These are phyloP conservation scores for Acanthamoeba castellanii DNA, from an alignment of 208 protist species.

Conservation along the genomic window DNA sequence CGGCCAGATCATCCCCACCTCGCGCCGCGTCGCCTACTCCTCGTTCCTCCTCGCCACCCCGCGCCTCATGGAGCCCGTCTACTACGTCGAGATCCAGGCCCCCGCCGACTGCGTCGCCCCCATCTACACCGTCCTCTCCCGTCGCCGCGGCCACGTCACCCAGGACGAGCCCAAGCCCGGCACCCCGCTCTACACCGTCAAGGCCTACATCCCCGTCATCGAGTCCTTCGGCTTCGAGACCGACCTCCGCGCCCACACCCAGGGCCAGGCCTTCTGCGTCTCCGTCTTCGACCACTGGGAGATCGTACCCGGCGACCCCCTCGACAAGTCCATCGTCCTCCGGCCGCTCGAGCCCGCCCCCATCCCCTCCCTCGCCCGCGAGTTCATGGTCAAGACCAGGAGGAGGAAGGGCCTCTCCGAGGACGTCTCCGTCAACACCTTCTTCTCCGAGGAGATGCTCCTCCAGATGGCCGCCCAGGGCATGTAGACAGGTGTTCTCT, in stretches of 20 bases:
- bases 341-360: constrained; percentile 96
- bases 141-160: constrained; percentile 93
- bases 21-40: constrained; percentile 95
- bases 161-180: constrained; percentile 95
- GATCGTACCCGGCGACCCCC: constrained; percentile 98
- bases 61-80: constrained; percentile 98
- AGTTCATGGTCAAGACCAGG: constrained; percentile 99
- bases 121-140: constrained; percentile 89
- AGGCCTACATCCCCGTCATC: constrained; percentile 96
- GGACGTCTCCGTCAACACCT: constrained; percentile 63
- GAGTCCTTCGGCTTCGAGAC: constrained; percentile 99
- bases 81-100: constrained; percentile 95
- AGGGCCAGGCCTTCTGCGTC: constrained; percentile 96
- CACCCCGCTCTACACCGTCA: constrained; percentile 96
- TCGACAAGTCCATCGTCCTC: constrained; percentile 97
- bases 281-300: constrained; percentile 98
- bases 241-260: constrained; percentile 97
- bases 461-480: constrained; percentile 7
- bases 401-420: constrained; percentile 94
- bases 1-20: constrained; percentile 94
- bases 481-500: background rate
- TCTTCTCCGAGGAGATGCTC: constrained; percentile 54
- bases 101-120: constrained; percentile 92
- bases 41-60: constrained; percentile 95
- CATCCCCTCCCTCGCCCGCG: constrained; percentile 96